These are phyloP conservation scores for Lachancea waltii DNA, from an alignment of 805 yeast species.

Conservation along the genomic window DNA sequence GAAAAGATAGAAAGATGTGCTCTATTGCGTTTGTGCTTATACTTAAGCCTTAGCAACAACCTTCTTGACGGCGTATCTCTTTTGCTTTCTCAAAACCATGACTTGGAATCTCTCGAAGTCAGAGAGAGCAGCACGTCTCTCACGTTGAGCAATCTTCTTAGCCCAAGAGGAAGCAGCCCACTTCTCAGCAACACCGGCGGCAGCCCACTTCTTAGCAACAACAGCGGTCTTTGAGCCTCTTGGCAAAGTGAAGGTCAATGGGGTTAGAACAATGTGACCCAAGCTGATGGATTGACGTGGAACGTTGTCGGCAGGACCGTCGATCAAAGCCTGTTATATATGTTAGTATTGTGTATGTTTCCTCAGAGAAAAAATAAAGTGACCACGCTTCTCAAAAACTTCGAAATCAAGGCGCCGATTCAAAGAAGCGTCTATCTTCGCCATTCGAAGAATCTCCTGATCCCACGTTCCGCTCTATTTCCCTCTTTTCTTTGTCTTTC, in stretches of 20 bases:
- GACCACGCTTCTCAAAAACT: no score
- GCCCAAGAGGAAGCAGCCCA: slow-evolving; percentile 97
- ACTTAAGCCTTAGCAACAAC: slow-evolving; percentile 92
- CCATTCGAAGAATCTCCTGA: no score
- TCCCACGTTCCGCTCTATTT: no score
- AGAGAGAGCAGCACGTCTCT: slow-evolving; percentile 84
- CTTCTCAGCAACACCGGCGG: slow-evolving; percentile 79
- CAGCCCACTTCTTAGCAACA: slow-evolving; percentile 89
- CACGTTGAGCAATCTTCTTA: slow-evolving; percentile 93
- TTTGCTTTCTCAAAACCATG: slow-evolving; percentile 93
- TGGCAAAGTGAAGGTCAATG: slow-evolving; percentile 83
- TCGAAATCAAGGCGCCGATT: no score
- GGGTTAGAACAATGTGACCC: slow-evolving; percentile 87
- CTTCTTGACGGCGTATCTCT: slow-evolving; percentile 89
- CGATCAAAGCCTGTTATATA: slow-evolving; percentile 66
- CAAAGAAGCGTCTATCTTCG: no score
- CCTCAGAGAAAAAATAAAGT: no score
- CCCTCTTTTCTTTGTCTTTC: no score
- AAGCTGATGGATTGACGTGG: slow-evolving; percentile 88
- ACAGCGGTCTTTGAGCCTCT: slow-evolving; percentile 88
- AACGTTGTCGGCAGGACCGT: slow-evolving; percentile 87
- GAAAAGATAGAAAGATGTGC: slow-evolving; percentile 2
- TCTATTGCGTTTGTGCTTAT: background rate
- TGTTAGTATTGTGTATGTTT: no score
- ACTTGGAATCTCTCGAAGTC: slow-evolving; percentile 99